These are phyloP conservation scores for Cladophialophora exuberans DNA, from an alignment of 2,329 filamentous ascomycete species.

Conservation along the genomic window DNA sequence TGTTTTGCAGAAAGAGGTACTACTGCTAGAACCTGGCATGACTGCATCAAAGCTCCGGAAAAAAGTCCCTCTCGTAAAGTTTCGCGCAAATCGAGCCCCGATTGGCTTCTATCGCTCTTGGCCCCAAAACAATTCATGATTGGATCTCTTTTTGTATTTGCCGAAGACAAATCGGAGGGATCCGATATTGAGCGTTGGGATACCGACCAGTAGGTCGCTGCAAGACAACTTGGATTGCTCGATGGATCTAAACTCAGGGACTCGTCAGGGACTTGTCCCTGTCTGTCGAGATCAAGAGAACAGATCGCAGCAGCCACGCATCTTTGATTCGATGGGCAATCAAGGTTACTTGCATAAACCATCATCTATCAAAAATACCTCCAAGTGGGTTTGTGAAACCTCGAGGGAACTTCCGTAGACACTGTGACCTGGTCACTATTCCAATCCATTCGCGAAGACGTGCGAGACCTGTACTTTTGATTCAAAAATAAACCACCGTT, in stretches of 20 bases:
- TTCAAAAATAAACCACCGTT: neutral
- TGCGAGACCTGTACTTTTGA: neutral
- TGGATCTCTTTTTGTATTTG: conserved; percentile 9
- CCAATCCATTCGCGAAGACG: neutral
- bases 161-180: conserved; percentile 2
- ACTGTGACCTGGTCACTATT: neutral
- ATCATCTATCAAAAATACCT: neutral
- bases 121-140: neutral
- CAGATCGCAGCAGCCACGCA: neutral
- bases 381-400: neutral
- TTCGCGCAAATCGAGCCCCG: neutral
- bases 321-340: neutral
- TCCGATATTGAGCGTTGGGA: conserved; percentile 13
- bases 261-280: no score
- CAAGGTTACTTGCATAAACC: neutral
- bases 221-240: neutral
- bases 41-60: no score
- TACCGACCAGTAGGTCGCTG: conserved; percentile 2
- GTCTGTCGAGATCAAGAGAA: neutral
- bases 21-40: no score
- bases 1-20: no score
- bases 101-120: conserved; percentile 1
- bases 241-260: neutral
- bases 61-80: no score
- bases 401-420: neutral